A percentile compares a stretch with the other conserved stretches of the same genome.
These are phyloP conservation scores for Globisporangium megalacanthum DNA, from an alignment of 352 stramenopile species.

Conservation along the genomic window DNA sequence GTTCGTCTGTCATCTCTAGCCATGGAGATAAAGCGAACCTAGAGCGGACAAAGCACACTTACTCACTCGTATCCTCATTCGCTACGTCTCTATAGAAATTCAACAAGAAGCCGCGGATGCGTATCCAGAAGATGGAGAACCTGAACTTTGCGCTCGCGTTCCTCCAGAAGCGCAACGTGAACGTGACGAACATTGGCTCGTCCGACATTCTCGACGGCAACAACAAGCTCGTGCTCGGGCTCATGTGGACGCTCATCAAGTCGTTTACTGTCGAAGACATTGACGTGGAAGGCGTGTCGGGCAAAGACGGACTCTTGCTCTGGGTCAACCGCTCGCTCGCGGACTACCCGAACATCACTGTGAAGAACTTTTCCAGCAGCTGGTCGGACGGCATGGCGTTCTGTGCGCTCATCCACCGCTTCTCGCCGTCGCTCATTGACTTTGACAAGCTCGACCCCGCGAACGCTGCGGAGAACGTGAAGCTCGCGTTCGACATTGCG, in stretches of 20 bases:
- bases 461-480: constrained; percentile 68
- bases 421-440: constrained; percentile 82
- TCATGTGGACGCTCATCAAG: constrained; percentile 93
- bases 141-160: constrained; percentile 89
- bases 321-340: constrained; percentile 86
- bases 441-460: constrained; percentile 66
- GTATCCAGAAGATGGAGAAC: constrained; percentile 93
- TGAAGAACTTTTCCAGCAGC: constrained; percentile 87
- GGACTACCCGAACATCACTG: constrained; percentile 79
- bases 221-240: constrained; percentile 87
- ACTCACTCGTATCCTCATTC: not conserved
- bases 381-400: constrained; percentile 89
- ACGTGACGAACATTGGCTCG: constrained; percentile 89
- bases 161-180: constrained; percentile 86
- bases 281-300: constrained; percentile 85
- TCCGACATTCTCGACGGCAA: constrained; percentile 91
- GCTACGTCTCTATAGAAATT: constrained; percentile 62
- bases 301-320: constrained; percentile 87
- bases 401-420: constrained; percentile 88
- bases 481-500: constrained; percentile 81
- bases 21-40: too few species aligned
- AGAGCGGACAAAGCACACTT: too few species aligned
- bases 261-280: constrained; percentile 85
- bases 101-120: constrained; percentile 90
- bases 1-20: too few species aligned